Base-by-base conservation (phyloP, 2,329 filamentous ascomycete genomes). In the Clonostachys rhizophaga region DNA sequence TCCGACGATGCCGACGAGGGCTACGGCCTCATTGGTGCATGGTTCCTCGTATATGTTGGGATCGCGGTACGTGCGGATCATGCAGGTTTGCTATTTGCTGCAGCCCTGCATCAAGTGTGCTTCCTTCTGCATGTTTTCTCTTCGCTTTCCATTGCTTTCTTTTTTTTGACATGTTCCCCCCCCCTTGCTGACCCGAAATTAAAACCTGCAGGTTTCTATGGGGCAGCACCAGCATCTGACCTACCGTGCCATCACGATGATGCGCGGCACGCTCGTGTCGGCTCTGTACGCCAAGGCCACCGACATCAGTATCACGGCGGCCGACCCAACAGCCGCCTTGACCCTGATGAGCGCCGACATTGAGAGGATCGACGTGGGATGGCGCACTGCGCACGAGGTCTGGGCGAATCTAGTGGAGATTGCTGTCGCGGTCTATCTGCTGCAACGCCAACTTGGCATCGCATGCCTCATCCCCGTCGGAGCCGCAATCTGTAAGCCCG, bases 401-500 rank as follows among this genome's bases (percentile, higher is more conserved):
- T 57, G 56, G 51, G 52, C 52, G 2, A 55, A 48, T 12, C 43
- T 55, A 1, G 20, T 61, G 17, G 58, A 63, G 41, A 55, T 64
- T 18, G 55, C 39, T 1, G 44, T 63, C 33, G 58, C 58, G 4
- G 54, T 58, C 13, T 62, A 55, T 40, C 49, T 64, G 6, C 50
- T 64, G 13, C 51, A 55, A 17, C 44, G 54, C 10, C 51, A 76
- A 47, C 61, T 76, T 4, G 73, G 74, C 0, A 58, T 64, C 2
- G 72, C 71, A 0, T 76, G 70, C 39, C 55, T 68, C 0, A 68
- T 70, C 1, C 75, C 75, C 0, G 63, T 76, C 11, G 64, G 65
- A 1, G 61, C 74, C 1, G 47, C 50, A 9, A 34, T 52, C 10
- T 42, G 55, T 56, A 39, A 47, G 54, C 43, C 24, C 24, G 9